A percentile compares a stretch with the other conserved stretches of the same genome.
Conservation (phyloP, 2,329 filamentous ascomycete species). For the Intubia oerlemansii region DNA sequence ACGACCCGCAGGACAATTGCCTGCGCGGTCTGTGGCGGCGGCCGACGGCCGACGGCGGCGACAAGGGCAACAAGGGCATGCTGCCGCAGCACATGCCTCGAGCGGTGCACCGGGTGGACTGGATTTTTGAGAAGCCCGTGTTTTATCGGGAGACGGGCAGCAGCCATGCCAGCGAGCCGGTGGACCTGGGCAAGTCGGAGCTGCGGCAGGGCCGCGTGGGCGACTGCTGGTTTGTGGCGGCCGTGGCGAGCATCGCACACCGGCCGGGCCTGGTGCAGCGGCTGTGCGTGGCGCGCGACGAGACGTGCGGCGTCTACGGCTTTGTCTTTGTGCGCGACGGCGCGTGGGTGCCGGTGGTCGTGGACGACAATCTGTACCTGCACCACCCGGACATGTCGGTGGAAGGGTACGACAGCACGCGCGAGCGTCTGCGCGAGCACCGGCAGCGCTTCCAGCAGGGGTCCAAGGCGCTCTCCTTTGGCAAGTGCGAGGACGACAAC, state of each 20-base stretch:
- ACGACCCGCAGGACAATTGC: conserved; percentile 16
- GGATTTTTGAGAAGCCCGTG: conserved; percentile 38
- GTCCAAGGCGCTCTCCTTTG: conserved; percentile 47
- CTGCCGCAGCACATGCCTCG: conserved; percentile 12
- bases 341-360: conserved; percentile 44
- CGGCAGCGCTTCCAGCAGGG: conserved; percentile 43
- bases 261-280: conserved; percentile 41
- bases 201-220: conserved; percentile 28
- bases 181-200: conserved; percentile 13
- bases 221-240: conserved; percentile 56
- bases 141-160: conserved; percentile 16
- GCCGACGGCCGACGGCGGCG: conserved; percentile 2
- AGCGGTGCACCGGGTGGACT: conserved; percentile 21
- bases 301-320: conserved; percentile 23
- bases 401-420: conserved; percentile 10
- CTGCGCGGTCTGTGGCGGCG: conserved; percentile 12
- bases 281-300: conserved; percentile 45
- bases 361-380: conserved; percentile 52
- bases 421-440: conserved; percentile 36
- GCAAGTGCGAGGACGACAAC: conserved; percentile 44
- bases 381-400: conserved; percentile 29
- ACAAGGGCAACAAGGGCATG: conserved; percentile 1
- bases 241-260: conserved; percentile 45
- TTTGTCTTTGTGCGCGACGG: conserved; percentile 27
- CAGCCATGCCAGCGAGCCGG: background rate